phyloP scores from a whole-genome alignment of 2,329 filamentous ascomycete species.

The Alternaria solani region DNA sequence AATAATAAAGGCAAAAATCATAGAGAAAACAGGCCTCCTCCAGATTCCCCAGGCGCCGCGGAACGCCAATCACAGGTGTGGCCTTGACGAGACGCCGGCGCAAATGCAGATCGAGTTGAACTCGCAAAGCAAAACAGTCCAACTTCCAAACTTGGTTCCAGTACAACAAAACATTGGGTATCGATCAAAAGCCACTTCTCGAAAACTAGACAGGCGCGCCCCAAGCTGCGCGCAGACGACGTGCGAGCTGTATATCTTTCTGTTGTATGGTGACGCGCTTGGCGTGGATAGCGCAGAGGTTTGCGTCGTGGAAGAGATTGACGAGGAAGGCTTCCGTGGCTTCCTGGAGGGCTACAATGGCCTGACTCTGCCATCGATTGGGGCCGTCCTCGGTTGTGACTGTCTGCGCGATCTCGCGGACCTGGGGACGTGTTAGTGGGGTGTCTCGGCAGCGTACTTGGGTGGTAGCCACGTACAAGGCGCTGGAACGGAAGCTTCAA shows the following conservation, averaged over 20 bases:
- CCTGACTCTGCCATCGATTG: constrained; percentile 85
- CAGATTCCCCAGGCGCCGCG: neutral
- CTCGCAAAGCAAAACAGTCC: neutral
- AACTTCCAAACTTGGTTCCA: neutral
- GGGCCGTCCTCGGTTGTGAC: constrained; percentile 75
- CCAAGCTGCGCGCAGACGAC: constrained; percentile 84
- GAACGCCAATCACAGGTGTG: constrained; percentile 13
- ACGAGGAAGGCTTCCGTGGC: constrained; percentile 99
- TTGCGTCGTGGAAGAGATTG: constrained; percentile 97
- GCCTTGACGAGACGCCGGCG: neutral
- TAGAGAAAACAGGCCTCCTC: neutral
- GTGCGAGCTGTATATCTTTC: constrained; percentile 97
- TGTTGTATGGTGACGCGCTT: constrained; percentile 99
- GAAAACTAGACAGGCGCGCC: constrained; percentile 46
- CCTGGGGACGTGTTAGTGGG: constrained; percentile 69
- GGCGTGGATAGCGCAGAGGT: constrained; percentile 97
- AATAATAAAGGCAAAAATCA: neutral
- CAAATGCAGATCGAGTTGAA: neutral
- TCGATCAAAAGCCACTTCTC: constrained; percentile 6
- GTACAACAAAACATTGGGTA: constrained; percentile 19
- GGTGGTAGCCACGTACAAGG: constrained; percentile 62
- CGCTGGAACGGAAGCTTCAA: constrained; percentile 98
- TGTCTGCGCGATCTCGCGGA: constrained; percentile 71
- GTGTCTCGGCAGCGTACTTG: neutral
- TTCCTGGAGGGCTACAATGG: constrained; percentile 97